Evolutionary conservation across 495 filamentous ascomycete genomes (phyloP), one percentile per base, ranked within the genome.

Genomic region (Aspergillus nidulans): DNA sequence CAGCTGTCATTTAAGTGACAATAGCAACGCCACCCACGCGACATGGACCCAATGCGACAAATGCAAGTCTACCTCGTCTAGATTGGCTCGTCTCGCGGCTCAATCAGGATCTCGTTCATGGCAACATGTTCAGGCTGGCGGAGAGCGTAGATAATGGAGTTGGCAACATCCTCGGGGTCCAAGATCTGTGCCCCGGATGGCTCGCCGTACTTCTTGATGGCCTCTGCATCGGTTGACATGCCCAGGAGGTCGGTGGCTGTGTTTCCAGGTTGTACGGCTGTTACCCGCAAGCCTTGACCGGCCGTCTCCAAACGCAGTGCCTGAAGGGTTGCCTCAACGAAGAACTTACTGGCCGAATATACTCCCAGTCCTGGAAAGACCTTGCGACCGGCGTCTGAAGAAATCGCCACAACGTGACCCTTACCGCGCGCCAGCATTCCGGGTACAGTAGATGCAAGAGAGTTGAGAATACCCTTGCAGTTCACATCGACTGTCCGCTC

Each of bases 281-380:
- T 86, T 20, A 87, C 82, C 16, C 84, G 74, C 48, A 88, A 60
- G 6, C 85, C 85, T 4, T 74, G 73, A 1, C 85, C 84, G 0
- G 81, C 85, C 0, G 83, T 87, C 74, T 88, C 85, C 15, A 87
- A 67, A 41, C 84, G 81, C 42, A 88, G 65, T 25, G 76, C 74
- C 68, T 88, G 84, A 9, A 88, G 72, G 4, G 84, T 84, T 0
- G 84, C 85, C 63, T 88, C 84, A 39, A 87, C 84, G 69, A 88
- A 88, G 77, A 88, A 87, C 63, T 88, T 88, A 63, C 76, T 81
- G 23, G 83, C 85, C 7, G 79, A 83, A 73, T 88, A 88, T n/a
- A 88, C 84, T 51, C 85, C 85, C 28, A 87, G 71, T 5, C 85
- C 85, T 0, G 85, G 84, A 74, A 88, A 87, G 52, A 87, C 84